phyloP scores from a whole-genome alignment of 371 early-diverging fungal genomes.

The Mortierella sp. region DNA sequence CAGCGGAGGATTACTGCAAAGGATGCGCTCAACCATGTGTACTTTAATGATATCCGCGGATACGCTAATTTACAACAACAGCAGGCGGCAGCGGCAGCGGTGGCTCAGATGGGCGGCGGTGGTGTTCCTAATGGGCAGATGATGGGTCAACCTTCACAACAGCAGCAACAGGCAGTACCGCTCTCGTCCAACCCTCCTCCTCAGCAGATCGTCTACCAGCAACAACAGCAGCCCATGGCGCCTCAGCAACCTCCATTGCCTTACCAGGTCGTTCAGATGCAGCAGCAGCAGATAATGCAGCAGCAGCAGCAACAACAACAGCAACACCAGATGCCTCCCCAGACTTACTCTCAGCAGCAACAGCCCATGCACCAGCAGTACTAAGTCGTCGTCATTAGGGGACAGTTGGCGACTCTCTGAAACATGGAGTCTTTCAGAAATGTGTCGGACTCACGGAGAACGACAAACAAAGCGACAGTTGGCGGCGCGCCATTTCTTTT shows the following conservation, averaged over 20 bases:
- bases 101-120: slow-evolving; percentile 26
- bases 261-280: slow-evolving; percentile 47
- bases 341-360: slow-evolving; percentile 9
- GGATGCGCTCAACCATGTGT: slow-evolving; percentile 85
- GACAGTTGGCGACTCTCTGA: too few species aligned
- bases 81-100: slow-evolving; percentile 30
- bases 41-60: slow-evolving; percentile 77
- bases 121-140: slow-evolving; percentile 36
- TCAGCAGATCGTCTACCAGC: slow-evolving; percentile 37
- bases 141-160: slow-evolving; percentile 36
- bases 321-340: slow-evolving; percentile 31
- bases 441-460: too few species aligned
- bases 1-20: slow-evolving; percentile 87
- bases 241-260: slow-evolving; percentile 43
- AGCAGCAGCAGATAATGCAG: slow-evolving; percentile 43
- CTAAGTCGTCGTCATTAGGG: not conserved
- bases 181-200: slow-evolving; percentile 22
- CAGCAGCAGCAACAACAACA: slow-evolving; percentile 45
- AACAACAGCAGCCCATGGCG: slow-evolving; percentile 24
- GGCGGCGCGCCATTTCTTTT: too few species aligned
- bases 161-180: slow-evolving; percentile 19
- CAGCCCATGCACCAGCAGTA: slow-evolving; percentile 28
- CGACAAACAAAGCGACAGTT: too few species aligned
- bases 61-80: slow-evolving; percentile 54
- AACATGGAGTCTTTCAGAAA: too few species aligned